Conservation (phyloP, 2,329 filamentous ascomycete species). For the Calycina herbarum region DNA sequence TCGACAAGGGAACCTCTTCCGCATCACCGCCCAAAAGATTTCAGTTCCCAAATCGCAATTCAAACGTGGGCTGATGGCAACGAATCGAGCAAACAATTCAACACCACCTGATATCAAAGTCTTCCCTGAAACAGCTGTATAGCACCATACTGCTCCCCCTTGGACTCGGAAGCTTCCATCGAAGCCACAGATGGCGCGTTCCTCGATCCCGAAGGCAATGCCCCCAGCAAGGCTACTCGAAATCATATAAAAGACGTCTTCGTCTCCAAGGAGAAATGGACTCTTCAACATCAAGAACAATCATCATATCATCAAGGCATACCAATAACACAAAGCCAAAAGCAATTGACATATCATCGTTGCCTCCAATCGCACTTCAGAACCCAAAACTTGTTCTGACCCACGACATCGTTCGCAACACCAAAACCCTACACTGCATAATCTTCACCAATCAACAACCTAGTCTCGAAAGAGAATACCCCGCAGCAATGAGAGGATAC, state of each 20-base stretch:
- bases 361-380: constrained; percentile 1
- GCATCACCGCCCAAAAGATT: no score
- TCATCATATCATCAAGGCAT: constrained; percentile 2
- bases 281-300: background rate
- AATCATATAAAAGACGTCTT: constrained; percentile 4
- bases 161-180: background rate
- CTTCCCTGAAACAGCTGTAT: no score
- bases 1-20: no score
- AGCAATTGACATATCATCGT: constrained; percentile 9
- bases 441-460: constrained; percentile 17
- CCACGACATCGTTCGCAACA: constrained; percentile 24
- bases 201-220: background rate
- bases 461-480: constrained; percentile 13
- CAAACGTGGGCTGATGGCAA: no score
- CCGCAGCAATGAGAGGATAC: constrained; percentile 28
- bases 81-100: no score
- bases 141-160: background rate
- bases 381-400: constrained; percentile 20
- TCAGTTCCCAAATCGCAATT: no score
- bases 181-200: background rate
- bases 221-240: background rate
- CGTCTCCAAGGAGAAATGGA: background rate
- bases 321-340: constrained; percentile 11
- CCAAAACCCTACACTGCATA: constrained; percentile 20
- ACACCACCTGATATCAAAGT: no score